phyloP scores from a whole-genome alignment of 2,329 filamentous ascomycete genomes.

The Fusarium irregulare region DNA sequence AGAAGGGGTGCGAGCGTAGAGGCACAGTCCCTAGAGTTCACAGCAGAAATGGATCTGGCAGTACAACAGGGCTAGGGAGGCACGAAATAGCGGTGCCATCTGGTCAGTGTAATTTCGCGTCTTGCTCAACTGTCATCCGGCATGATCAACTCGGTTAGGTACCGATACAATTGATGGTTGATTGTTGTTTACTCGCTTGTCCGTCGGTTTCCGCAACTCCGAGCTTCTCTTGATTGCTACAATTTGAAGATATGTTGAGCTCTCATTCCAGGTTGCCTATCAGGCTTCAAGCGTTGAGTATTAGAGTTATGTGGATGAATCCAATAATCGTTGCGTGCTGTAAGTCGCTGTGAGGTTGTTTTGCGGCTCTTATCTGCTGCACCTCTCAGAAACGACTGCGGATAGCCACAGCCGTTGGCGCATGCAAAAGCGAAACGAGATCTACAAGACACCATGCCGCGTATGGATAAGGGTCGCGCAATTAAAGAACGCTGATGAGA shows the following conservation, averaged over 20 bases:
- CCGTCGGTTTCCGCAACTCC: conserved; percentile 41
- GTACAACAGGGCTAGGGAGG: conserved; percentile 5
- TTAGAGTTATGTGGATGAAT: conserved; percentile 21
- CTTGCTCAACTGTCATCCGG: conserved; percentile 32
- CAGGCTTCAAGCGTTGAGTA: conserved; percentile 23
- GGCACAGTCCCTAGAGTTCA: neutral
- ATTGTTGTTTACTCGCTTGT: conserved; percentile 33
- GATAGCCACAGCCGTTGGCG: conserved; percentile 37
- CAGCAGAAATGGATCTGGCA: conserved; percentile 1
- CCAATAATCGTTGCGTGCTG: conserved; percentile 7
- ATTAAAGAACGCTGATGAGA: conserved; percentile 9
- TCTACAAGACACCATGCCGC: conserved; percentile 38
- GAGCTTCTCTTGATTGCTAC: conserved; percentile 16
- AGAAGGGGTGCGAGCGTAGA: conserved; percentile 15
- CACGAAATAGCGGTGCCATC: conserved; percentile 12
- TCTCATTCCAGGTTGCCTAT: conserved; percentile 13
- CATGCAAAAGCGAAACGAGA: conserved; percentile 35
- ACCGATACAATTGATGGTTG: conserved; percentile 33
- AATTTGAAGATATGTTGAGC: conserved; percentile 29
- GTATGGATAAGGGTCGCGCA: conserved; percentile 30
- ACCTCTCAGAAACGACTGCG: conserved; percentile 19
- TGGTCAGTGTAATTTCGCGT: conserved; percentile 42
- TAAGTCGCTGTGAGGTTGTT: conserved; percentile 11
- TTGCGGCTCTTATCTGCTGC: conserved; percentile 42
- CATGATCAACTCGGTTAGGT: conserved; percentile 37